phyloP scores from a whole-genome alignment of 345 rosid genomes.

The Corchorus capsularis region DNA sequence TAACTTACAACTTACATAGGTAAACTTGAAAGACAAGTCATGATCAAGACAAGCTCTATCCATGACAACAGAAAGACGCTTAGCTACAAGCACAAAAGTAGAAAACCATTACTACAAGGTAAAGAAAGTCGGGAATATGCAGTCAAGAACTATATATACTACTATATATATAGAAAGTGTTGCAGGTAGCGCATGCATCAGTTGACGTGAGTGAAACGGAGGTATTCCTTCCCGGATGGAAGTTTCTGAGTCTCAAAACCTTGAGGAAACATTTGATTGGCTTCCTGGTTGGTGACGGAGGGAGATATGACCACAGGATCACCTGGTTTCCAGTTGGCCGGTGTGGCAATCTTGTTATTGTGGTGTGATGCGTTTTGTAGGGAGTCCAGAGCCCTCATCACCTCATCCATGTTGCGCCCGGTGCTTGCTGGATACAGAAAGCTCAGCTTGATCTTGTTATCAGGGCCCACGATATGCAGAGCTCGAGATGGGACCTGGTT shows the following conservation, averaged over 20 bases:
- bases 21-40: no score
- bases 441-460: conserved; percentile 72
- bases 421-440: conserved; percentile 74
- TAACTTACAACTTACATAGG: no score
- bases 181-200: not conserved
- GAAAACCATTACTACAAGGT: no score
- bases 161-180: not conserved
- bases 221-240: conserved; percentile 63
- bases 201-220: conserved; percentile 48
- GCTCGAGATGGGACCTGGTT: conserved; percentile 61
- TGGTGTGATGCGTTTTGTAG: conserved; percentile 50
- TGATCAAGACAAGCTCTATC: no score
- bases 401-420: conserved; percentile 79
- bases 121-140: no score
- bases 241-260: conserved; percentile 62
- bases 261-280: conserved; percentile 61
- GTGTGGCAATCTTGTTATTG: conserved; percentile 73
- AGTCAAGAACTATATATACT: no score
- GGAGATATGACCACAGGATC: conserved; percentile 73
- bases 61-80: no score
- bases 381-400: conserved; percentile 71
- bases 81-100: no score
- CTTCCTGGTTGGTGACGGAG: conserved; percentile 52
- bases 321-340: conserved; percentile 78
- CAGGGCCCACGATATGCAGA: conserved; percentile 70